Conservation (phyloP, 2,329 filamentous ascomycete species). For the Alternaria arbusti region DNA sequence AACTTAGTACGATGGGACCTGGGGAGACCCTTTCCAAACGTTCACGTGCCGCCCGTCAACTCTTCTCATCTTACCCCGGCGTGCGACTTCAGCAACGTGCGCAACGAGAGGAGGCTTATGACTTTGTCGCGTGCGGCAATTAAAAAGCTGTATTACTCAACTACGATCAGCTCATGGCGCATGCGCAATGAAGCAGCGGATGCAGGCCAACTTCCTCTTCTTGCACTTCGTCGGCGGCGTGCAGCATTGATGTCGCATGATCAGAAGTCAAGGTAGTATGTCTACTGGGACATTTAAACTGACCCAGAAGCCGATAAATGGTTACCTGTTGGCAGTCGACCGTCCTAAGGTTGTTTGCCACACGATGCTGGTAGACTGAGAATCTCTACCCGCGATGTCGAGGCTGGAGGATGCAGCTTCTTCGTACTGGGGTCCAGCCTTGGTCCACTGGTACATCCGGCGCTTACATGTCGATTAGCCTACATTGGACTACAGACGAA, state of each 20-base stretch:
- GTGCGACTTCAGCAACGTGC: background rate
- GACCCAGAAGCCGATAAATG: background rate
- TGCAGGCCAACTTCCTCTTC: background rate
- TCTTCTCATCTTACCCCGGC: background rate
- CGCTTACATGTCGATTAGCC: background rate
- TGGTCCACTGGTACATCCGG: background rate
- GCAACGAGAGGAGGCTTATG: background rate
- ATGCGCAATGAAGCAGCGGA: background rate
- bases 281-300: background rate
- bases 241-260: background rate
- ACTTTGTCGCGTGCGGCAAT: background rate
- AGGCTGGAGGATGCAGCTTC: background rate
- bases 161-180: background rate
- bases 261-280: background rate
- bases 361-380: background rate
- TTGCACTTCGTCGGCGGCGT: background rate
- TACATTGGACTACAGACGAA: background rate
- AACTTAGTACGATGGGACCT: background rate
- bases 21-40: background rate
- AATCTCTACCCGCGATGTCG: background rate
- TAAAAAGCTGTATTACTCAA: background rate
- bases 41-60: background rate
- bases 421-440: background rate
- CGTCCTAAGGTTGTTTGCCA: background rate
- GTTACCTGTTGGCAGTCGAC: background rate